Percentiles rank a stretch among this genome's conserved stretches.
Evolutionary conservation across 352 stramenopile genomes (phyloP).

Genomic region (Pythium guiyangense): DNA sequence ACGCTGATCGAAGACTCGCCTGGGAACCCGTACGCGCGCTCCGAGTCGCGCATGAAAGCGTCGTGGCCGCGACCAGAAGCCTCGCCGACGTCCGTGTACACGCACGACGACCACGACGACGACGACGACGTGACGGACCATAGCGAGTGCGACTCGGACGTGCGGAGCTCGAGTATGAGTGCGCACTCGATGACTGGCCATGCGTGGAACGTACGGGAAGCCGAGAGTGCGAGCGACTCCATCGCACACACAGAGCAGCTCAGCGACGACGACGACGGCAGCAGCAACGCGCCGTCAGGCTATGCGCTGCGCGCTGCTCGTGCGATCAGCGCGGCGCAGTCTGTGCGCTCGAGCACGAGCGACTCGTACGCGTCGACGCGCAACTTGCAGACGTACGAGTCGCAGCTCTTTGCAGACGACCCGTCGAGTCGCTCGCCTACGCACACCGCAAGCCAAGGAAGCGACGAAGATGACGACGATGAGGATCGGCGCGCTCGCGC

Average conservation of each 20-base stretch:
- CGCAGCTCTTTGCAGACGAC: conserved; percentile 13
- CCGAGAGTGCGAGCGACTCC: neutral
- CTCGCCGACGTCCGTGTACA: conserved; percentile 5
- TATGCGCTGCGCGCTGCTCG: neutral
- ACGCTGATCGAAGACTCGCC: conserved; percentile 9
- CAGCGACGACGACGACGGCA: neutral
- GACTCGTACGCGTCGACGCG: conserved; percentile 30
- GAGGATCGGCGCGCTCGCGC: neutral
- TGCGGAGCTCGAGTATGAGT: conserved; percentile 2
- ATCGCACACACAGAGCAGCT: neutral
- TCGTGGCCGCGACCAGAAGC: conserved; percentile 10
- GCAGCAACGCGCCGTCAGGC: neutral
- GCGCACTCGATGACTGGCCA: neutral
- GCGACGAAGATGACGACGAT: conserved; percentile 9
- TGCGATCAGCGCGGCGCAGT: conserved; percentile 5
- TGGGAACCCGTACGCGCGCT: conserved; percentile 8
- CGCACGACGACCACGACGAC: neutral
- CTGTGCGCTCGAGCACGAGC: conserved; percentile 8
- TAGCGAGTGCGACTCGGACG: neutral
- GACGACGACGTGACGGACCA: neutral
- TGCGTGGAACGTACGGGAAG: conserved; percentile 3
- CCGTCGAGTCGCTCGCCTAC: neutral
- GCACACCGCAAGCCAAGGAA: conserved; percentile 18
- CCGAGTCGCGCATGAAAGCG: conserved; percentile 7
- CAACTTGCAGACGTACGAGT: conserved; percentile 13